Percentiles rank a stretch among this genome's conserved stretches.
phyloP scores from a whole-genome alignment of 2,329 filamentous ascomycete genomes.

The Incumbomyces lentus region DNA sequence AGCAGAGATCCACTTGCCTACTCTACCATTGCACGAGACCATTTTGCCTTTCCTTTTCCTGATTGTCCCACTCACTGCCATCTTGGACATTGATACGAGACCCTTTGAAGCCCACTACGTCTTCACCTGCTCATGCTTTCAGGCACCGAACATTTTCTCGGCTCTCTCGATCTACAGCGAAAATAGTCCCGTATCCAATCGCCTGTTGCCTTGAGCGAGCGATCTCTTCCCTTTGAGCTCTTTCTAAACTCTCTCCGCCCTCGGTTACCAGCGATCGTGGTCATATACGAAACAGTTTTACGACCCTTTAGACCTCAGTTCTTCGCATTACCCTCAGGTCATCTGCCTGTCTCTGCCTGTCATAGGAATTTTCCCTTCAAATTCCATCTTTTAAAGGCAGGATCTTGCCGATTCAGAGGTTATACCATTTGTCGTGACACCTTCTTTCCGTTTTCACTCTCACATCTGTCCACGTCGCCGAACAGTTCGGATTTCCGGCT shows the following conservation, averaged over 20 bases:
- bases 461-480: background rate
- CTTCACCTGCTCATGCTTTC: background rate
- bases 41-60: background rate
- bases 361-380: too few species aligned
- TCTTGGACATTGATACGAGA: background rate
- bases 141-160: background rate
- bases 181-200: background rate
- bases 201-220: background rate
- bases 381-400: too few species aligned
- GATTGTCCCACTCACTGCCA: background rate
- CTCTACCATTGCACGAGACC: background rate
- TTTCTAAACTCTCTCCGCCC: background rate
- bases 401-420: background rate
- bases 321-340: background rate
- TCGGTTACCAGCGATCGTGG: too few species aligned
- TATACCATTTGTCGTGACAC: slow-evolving; percentile 1
- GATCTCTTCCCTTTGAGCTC: slow-evolving; percentile 1
- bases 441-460: background rate
- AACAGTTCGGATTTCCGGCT: too few species aligned
- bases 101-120: background rate
- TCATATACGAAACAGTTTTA: too few species aligned
- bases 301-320: background rate
- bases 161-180: background rate
- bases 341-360: background rate
- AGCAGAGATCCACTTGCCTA: background rate